Evolutionary conservation across 202 grass and related monocot species (phyloP).

Genomic region (Miscanthus sacchariflorus): DNA sequence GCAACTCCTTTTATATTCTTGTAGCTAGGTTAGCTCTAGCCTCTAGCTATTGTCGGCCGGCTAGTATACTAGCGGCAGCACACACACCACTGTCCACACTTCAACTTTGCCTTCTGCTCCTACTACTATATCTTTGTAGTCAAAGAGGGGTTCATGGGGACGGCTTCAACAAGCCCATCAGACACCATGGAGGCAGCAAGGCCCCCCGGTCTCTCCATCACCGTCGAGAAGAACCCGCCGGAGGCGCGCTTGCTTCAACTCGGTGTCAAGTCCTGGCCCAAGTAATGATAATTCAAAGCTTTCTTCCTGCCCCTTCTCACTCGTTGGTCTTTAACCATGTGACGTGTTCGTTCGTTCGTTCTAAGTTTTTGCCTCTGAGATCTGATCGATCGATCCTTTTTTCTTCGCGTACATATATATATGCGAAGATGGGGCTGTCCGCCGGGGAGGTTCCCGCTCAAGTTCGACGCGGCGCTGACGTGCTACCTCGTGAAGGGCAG

Average conservation of each 20-base stretch:
- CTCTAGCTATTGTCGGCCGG: background rate
- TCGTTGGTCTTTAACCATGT: background rate
- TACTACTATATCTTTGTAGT: background rate
- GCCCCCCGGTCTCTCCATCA: constrained; percentile 49
- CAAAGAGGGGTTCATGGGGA: constrained; percentile 43
- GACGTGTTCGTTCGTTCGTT: background rate
- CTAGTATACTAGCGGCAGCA: background rate
- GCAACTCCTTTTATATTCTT: background rate
- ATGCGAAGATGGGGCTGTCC: constrained; percentile 74
- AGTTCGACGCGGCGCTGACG: constrained; percentile 82
- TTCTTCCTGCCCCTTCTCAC: too few relatives aligned
- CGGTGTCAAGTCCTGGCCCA: constrained; percentile 84
- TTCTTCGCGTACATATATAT: too few relatives aligned
- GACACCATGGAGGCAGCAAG: constrained; percentile 51
- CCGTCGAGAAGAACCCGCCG: constrained; percentile 70
- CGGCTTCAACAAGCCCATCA: constrained; percentile 46
- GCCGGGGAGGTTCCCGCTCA: constrained; percentile 83
- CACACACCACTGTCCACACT: background rate
- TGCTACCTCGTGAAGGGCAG: constrained; percentile 87
- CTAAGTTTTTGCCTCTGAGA: background rate
- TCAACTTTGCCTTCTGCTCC: background rate
- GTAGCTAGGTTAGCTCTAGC: background rate
- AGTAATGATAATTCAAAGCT: constrained; percentile 38
- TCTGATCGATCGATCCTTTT: background rate
- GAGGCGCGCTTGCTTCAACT: constrained; percentile 63